Evolutionary conservation across 1,284 basidiomycete genomes (phyloP).

Genomic region (Mycena sp.): DNA sequence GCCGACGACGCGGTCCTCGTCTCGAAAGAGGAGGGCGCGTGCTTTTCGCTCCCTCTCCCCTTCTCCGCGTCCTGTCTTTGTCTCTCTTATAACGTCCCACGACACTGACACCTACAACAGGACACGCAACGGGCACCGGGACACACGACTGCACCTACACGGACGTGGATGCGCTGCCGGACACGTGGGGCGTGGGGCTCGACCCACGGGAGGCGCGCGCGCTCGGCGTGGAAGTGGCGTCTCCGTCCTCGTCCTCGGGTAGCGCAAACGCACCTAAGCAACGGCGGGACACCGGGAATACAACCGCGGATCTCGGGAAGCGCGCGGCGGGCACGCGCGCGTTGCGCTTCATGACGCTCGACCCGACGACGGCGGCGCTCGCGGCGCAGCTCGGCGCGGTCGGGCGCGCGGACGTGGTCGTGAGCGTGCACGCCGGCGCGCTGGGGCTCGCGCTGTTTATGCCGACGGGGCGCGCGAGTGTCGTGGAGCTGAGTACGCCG

Average conservation of each 20-base stretch:
- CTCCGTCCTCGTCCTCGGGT: not conserved
- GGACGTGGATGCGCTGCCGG: conserved; percentile 24
- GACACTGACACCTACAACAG: not conserved
- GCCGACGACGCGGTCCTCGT: too few relatives aligned
- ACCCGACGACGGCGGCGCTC: conserved; percentile 28
- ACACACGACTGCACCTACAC: conserved; percentile 27
- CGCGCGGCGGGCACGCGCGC: conserved; percentile 9
- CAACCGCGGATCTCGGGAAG: too few relatives aligned
- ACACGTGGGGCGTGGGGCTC: conserved; percentile 21
- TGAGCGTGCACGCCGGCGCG: conserved; percentile 31
- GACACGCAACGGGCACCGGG: conserved; percentile 7
- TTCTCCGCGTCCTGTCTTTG: not conserved
- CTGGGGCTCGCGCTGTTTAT: conserved; percentile 28
- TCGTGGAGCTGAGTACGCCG: conserved; percentile 21
- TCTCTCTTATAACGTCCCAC: not conserved
- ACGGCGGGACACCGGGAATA: too few relatives aligned
- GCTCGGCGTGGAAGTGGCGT: not conserved
- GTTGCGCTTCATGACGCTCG: conserved; percentile 27
- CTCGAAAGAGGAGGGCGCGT: too few relatives aligned
- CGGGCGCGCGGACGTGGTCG: conserved; percentile 28
- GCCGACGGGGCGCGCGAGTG: conserved; percentile 26
- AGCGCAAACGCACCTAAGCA: too few relatives aligned
- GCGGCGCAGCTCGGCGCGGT: conserved; percentile 24
- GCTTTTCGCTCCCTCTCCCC: too few relatives aligned
- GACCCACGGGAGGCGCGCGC: conserved; percentile 23